These are phyloP conservation scores for Chytriomyces confervae DNA, from an alignment of 192 early-diverging fungal genomes.

Conservation along the genomic window DNA sequence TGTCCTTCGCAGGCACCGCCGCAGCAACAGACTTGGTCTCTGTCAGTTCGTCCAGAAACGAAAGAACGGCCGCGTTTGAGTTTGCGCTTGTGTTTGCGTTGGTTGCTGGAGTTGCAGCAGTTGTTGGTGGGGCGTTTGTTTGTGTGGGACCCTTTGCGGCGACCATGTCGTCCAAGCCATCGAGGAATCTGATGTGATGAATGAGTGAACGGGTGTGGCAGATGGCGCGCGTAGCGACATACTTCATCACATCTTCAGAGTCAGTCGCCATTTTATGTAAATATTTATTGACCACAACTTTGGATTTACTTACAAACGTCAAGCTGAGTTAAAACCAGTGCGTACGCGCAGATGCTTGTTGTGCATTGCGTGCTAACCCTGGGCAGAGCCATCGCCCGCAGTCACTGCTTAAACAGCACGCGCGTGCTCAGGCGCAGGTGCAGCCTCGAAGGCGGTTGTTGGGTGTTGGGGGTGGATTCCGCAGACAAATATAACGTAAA, in stretches of 20 bases:
- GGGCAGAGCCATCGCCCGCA: too few relatives aligned
- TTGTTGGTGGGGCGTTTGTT: background rate
- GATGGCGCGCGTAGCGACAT: background rate
- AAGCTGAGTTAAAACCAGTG: too few relatives aligned
- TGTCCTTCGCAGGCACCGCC: background rate
- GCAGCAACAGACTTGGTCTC: background rate
- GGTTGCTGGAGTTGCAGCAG: background rate
- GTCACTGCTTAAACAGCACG: too few relatives aligned
- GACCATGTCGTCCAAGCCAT: conserved; percentile 24
- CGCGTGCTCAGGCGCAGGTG: too few relatives aligned
- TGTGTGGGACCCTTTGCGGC: background rate
- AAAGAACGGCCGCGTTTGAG: conserved; percentile 41
- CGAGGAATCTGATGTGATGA: conserved; percentile 29
- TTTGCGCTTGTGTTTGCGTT: background rate
- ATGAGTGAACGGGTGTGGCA: background rate
- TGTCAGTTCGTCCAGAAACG: conserved; percentile 51
- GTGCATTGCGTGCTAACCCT: too few relatives aligned
- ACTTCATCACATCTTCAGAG: conserved; percentile 35
- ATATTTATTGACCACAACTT: background rate
- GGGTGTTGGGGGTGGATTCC: too few relatives aligned
- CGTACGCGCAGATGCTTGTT: too few relatives aligned
- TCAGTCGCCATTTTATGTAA: conserved; percentile 1
- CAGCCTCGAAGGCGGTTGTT: too few relatives aligned
- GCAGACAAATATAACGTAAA: too few relatives aligned
- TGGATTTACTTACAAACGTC: too few relatives aligned